Percentiles rank a stretch among this genome's conserved stretches.
phyloP scores from a whole-genome alignment of 2,329 filamentous ascomycete species.

The Capronia epimyces region DNA sequence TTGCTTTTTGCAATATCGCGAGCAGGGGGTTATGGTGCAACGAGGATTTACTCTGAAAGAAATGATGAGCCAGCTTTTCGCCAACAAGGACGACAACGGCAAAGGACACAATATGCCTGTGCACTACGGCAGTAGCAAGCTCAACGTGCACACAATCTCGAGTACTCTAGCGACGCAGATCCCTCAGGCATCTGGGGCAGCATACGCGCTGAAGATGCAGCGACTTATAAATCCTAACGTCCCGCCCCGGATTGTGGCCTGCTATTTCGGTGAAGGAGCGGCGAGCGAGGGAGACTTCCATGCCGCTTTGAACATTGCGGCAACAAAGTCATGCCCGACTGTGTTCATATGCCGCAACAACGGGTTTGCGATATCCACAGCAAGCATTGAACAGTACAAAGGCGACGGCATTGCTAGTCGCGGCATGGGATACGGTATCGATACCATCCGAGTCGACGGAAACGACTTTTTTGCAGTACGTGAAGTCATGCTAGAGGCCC shows the following conservation, averaged over 20 bases:
- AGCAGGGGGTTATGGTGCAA: conserved; percentile 85
- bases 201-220: conserved; percentile 81
- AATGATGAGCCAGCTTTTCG: conserved; percentile 94
- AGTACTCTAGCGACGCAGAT: conserved; percentile 84
- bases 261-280: conserved; percentile 87
- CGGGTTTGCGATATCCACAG: conserved; percentile 84
- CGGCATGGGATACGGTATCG: conserved; percentile 86
- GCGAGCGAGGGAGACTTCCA: conserved; percentile 91
- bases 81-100: conserved; percentile 74
- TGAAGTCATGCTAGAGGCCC: conserved; percentile 70
- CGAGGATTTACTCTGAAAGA: conserved; percentile 79
- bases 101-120: conserved; percentile 93
- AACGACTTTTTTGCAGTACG: conserved; percentile 88
- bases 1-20: conserved; percentile 89
- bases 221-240: conserved; percentile 64
- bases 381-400: conserved; percentile 83
- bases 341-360: conserved; percentile 92
- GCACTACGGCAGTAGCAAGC: conserved; percentile 71
- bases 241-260: conserved; percentile 65
- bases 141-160: conserved; percentile 87
- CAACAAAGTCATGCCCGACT: conserved; percentile 78
- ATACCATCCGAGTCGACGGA: conserved; percentile 87
- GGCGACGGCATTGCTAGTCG: conserved; percentile 86
- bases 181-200: conserved; percentile 79
- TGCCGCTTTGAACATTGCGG: conserved; percentile 82